Percentiles rank a stretch among this genome's conserved stretches.
These are phyloP conservation scores for Citrullus mucosospermus DNA, from an alignment of 306 rosid genomes.

Conservation along the genomic window DNA sequence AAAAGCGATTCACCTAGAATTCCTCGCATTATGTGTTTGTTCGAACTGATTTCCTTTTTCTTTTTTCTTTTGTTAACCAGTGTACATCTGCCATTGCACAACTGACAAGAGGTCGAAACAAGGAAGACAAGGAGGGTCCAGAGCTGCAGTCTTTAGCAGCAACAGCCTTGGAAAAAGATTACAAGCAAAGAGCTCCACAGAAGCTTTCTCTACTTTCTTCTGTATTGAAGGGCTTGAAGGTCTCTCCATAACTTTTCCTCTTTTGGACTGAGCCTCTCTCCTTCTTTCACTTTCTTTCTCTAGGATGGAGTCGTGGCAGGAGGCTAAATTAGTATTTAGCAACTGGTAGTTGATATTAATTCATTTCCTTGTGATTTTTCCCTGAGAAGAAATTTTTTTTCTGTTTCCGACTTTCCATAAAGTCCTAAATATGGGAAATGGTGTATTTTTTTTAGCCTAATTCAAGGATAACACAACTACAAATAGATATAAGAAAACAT, in stretches of 20 bases:
- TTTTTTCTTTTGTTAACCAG: conserved; percentile 21
- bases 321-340: background rate
- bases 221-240: conserved; percentile 54
- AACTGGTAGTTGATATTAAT: background rate
- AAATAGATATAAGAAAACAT: background rate
- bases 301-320: background rate
- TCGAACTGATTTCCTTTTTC: background rate
- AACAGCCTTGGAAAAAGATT: conserved; percentile 76
- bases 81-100: conserved; percentile 82
- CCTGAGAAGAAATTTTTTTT: background rate
- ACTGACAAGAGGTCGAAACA: conserved; percentile 68
- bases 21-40: background rate
- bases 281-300: background rate
- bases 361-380: conserved; percentile 9
- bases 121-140: conserved; percentile 81
- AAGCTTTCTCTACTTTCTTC: conserved; percentile 76
- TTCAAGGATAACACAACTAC: background rate
- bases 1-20: background rate
- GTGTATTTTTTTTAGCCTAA: conserved; percentile 6
- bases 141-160: conserved; percentile 74
- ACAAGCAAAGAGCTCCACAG: conserved; percentile 88
- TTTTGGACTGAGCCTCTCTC: background rate
- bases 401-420: background rate
- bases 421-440: background rate
- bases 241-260: conserved; percentile 46